phyloP scores from a whole-genome alignment of 2,329 filamentous ascomycete genomes.

The Aureobasidium sp. region DNA sequence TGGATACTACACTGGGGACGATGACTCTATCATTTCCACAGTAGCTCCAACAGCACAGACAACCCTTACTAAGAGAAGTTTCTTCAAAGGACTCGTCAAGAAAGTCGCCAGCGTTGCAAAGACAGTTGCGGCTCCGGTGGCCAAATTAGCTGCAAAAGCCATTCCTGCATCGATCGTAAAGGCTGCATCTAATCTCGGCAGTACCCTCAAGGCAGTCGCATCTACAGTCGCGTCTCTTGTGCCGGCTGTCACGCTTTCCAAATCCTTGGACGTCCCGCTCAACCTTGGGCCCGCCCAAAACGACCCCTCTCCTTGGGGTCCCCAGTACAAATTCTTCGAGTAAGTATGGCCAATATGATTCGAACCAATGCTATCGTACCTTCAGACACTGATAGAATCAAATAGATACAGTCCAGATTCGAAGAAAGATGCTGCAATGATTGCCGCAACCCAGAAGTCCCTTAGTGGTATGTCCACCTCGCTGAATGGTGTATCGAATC shows the following conservation, averaged over 20 bases:
- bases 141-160: conserved; percentile 7
- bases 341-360: neutral
- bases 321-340: conserved; percentile 21
- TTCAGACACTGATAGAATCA: no score
- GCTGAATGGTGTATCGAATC: conserved; percentile 21
- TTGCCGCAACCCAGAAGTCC: conserved; percentile 12
- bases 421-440: conserved; percentile 7
- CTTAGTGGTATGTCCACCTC: conserved; percentile 18
- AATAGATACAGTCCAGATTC: conserved; percentile 14
- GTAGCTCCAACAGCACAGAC: conserved; percentile 9
- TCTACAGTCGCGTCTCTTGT: conserved; percentile 17
- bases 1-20: conserved; percentile 20
- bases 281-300: conserved; percentile 20
- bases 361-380: fast-evolving
- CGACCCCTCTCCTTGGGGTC: conserved; percentile 22
- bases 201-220: conserved; percentile 4
- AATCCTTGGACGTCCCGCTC: conserved; percentile 15
- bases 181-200: conserved; percentile 5
- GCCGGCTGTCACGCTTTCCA: conserved; percentile 18
- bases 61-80: neutral
- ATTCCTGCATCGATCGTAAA: neutral
- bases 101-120: neutral
- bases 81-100: neutral
- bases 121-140: conserved; percentile 1
- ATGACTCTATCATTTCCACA: conserved; percentile 11